Percentiles rank a stretch among this genome's conserved stretches.
Conservation (phyloP, 257 asterid genomes). For the Solanum raphanifolium region DNA sequence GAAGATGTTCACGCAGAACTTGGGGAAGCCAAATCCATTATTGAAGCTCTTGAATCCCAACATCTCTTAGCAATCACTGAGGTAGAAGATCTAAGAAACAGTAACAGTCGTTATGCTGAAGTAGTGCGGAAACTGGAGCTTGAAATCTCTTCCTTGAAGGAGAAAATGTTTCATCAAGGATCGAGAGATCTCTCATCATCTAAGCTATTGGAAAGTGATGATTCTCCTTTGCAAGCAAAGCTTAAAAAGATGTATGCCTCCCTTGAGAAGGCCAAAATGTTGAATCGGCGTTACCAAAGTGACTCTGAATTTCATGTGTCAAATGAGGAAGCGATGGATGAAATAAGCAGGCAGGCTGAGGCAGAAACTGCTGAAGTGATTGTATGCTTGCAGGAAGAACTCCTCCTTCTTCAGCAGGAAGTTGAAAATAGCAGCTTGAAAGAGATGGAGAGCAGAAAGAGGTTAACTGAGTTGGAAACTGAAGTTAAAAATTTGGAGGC, state of each 20-base stretch:
- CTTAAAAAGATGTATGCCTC: slow-evolving; percentile 76
- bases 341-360: slow-evolving; percentile 86
- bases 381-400: slow-evolving; percentile 96
- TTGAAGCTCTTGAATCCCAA: slow-evolving; percentile 91
- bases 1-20: slow-evolving; percentile 53
- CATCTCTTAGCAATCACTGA: slow-evolving; percentile 56
- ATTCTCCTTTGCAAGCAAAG: slow-evolving; percentile 58
- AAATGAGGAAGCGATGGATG: slow-evolving; percentile 65
- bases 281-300: slow-evolving; percentile 53
- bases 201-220: slow-evolving; percentile 26
- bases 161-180: slow-evolving; percentile 26
- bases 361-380: slow-evolving; percentile 96
- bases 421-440: slow-evolving; percentile 48
- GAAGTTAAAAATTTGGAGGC: slow-evolving; percentile 47
- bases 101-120: slow-evolving; percentile 31
- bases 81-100: slow-evolving; percentile 57
- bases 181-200: slow-evolving; percentile 27
- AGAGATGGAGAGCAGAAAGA: slow-evolving; percentile 51
- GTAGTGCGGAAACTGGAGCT: slow-evolving; percentile 41
- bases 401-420: slow-evolving; percentile 69
- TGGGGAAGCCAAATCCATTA: slow-evolving; percentile 40
- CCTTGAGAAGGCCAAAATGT: slow-evolving; percentile 72
- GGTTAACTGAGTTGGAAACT: slow-evolving; percentile 25
- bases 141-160: slow-evolving; percentile 48
- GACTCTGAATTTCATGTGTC: slow-evolving; percentile 52